Base-by-base conservation (phyloP, 2,329 filamentous ascomycete genomes). In the Phyllosticta citrichinensis region DNA sequence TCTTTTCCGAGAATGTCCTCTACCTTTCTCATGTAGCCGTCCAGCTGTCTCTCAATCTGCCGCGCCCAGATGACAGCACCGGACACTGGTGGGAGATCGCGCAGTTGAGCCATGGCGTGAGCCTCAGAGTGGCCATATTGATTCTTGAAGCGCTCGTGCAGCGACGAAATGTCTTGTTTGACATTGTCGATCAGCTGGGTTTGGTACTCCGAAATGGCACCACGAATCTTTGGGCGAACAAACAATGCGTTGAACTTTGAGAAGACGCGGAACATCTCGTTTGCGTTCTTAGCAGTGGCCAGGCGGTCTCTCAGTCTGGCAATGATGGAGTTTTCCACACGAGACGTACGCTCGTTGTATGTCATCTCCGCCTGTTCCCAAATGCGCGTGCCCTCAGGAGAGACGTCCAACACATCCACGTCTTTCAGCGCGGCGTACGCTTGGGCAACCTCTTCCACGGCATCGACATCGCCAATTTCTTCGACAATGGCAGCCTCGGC, bases 211-310 rank as follows among this genome's bases (percentile, higher is more conserved):
- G 91, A 89, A 69, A 99, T 99, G 60, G 94, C 95, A 66, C 95
- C 92, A 66, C 94, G 87, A 76, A 99, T 97, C 81, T 99, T 99
- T n/a, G 94, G 94, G 63, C 94, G 86, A 61, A 99, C 93, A 68
- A 99, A 96, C 30, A 99, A 86, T 1, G 94, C 94, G 72, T 99
- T 99, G 83, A 99, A 99, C 73, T 97, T 97, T 58, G 94, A 97
- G 74, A 99, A 99, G 64, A 99, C 94, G 60, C 95, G 89, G 74
- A 99, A 99, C 94, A 99, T 99, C 76, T 99, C 95, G 71, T 96
- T 97, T 51, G 94, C 94, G 64, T 91, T 96, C 80, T 96, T 97
- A 12, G 94, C 93, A 6, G 91, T 96, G 14, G 92, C 94, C 61
- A 99, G 82, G 62, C 94, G 88, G 75, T 99, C 94, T 69, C 94